Conservation (phyloP, 2,329 filamentous ascomycete species). For the Penicillium sp. region DNA sequence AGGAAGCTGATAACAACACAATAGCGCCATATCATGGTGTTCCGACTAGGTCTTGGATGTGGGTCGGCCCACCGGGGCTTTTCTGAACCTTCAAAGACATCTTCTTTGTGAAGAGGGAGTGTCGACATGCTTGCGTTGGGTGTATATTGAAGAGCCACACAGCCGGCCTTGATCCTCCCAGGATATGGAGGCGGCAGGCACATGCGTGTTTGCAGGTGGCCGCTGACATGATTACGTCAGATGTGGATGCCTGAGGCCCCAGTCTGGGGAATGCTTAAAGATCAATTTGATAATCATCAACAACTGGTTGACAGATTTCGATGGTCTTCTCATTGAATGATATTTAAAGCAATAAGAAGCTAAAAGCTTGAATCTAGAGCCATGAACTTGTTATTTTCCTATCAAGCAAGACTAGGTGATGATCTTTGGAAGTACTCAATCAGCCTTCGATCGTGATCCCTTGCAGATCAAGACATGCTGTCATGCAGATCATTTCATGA, state of each 20-base stretch:
- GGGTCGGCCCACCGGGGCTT: slow-evolving; percentile 7
- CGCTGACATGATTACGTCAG: slow-evolving; percentile 3
- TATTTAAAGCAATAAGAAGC: background rate
- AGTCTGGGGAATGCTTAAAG: background rate
- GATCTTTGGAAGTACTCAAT: background rate
- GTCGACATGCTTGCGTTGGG: slow-evolving; percentile 28
- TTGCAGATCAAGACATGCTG: background rate
- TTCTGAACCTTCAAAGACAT: slow-evolving; percentile 8
- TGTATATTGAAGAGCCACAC: background rate
- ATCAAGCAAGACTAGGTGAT: background rate
- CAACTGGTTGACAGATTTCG: background rate
- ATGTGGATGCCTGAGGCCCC: background rate
- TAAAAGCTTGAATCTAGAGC: background rate
- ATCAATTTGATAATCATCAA: background rate
- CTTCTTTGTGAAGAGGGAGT: slow-evolving; percentile 28
- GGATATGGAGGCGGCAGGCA: background rate
- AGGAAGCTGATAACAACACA: slow-evolving; percentile 23
- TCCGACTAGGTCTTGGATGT: slow-evolving; percentile 9
- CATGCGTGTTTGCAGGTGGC: background rate
- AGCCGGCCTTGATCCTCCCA: background rate
- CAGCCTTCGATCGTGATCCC: background rate
- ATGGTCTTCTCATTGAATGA: background rate
- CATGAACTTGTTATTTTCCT: background rate
- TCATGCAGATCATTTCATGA: background rate
- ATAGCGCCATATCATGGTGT: slow-evolving; percentile 14